Percentiles rank a stretch among this genome's conserved stretches.
Conservation (phyloP, 768 basidiomycete genomes). For the Suillus brevipes region DNA sequence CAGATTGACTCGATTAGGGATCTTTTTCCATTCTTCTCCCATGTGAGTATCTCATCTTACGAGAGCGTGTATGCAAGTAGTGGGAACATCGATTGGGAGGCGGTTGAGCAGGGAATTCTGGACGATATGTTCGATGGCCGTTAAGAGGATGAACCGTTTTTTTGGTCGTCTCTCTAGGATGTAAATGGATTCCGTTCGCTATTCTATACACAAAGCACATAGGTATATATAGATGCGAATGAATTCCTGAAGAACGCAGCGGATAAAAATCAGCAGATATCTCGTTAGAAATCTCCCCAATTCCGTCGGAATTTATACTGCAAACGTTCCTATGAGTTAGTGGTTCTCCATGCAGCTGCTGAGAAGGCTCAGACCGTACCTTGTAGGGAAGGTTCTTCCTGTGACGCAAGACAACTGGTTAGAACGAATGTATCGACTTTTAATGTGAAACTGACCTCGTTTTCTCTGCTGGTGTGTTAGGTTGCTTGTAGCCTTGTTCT, state of each 20-base stretch:
- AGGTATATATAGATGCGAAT: conserved; percentile 32
- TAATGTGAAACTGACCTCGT: conserved; percentile 54
- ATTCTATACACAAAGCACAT: conserved; percentile 15
- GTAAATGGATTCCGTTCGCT: conserved; percentile 12
- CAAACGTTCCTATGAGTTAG: conserved; percentile 59
- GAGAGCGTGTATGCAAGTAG: conserved; percentile 86
- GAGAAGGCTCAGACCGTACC: conserved; percentile 43
- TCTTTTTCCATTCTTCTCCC: conserved; percentile 87
- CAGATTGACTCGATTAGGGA: conserved; percentile 85
- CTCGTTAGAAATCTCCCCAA: conserved; percentile 79
- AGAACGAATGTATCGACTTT: not conserved
- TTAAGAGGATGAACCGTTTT: conserved; percentile 26
- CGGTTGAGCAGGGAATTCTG: conserved; percentile 77
- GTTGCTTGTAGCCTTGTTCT: conserved; percentile 67
- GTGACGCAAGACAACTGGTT: conserved; percentile 9
- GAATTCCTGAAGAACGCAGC: conserved; percentile 15
- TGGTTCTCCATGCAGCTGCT: conserved; percentile 27
- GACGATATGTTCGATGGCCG: conserved; percentile 90
- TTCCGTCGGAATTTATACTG: conserved; percentile 90
- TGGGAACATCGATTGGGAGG: conserved; percentile 85
- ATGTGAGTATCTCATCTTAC: conserved; percentile 85
- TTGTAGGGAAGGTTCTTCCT: conserved; percentile 88
- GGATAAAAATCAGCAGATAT: conserved; percentile 12
- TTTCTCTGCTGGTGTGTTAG: conserved; percentile 73
- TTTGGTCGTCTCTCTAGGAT: conserved; percentile 6